phyloP scores from a whole-genome alignment of 2,329 filamentous ascomycete genomes.

The Trichoderma semiorbis region DNA sequence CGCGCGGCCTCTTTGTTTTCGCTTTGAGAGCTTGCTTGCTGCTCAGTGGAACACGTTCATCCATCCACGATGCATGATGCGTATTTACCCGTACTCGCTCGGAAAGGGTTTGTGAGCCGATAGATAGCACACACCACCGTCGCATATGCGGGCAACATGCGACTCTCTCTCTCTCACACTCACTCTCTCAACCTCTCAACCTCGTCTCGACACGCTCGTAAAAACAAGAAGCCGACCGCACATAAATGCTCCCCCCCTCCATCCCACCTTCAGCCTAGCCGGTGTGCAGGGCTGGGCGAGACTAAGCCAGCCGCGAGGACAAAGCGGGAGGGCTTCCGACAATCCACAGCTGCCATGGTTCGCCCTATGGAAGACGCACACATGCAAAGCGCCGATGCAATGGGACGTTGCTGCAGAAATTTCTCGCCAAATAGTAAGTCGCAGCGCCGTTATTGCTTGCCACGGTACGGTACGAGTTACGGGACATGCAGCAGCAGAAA shows the following conservation, averaged over 20 bases:
- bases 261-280: background rate
- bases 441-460: background rate
- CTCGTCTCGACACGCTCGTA: background rate
- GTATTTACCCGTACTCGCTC: background rate
- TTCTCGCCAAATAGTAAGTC: background rate
- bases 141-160: slow-evolving; percentile 10
- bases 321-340: slow-evolving; percentile 17
- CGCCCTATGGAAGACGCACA: slow-evolving; percentile 15
- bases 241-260: background rate
- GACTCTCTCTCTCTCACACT: background rate
- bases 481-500: background rate
- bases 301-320: background rate
- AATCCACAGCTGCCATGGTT: slow-evolving; percentile 10
- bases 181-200: background rate
- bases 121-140: background rate
- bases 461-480: background rate
- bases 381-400: slow-evolving; percentile 10
- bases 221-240: background rate
- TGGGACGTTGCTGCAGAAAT: slow-evolving; percentile 15
- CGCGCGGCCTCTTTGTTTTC: background rate
- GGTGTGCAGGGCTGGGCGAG: slow-evolving; percentile 1
- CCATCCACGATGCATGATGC: background rate
- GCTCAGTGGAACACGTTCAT: background rate
- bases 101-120: background rate
- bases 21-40: background rate